Evolutionary conservation across 2,329 filamentous ascomycete genomes (phyloP).

Genomic region (Teratosphaeria gauchensis): DNA sequence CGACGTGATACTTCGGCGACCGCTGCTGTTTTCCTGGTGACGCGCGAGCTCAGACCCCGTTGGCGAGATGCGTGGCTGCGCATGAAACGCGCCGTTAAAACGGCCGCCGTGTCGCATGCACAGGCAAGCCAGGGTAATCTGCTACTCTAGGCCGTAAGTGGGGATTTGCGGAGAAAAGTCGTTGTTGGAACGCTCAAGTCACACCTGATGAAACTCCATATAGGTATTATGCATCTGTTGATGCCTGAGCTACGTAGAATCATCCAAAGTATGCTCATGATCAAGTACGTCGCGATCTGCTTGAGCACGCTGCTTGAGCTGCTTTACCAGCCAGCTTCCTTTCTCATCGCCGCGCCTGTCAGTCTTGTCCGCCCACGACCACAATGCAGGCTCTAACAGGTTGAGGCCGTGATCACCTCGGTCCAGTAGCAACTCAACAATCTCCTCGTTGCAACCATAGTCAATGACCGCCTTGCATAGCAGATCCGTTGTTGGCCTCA

Average conservation of each 20-base stretch:
- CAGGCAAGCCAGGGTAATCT: too few species aligned
- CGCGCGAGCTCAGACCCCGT: neutral
- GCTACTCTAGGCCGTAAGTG: neutral
- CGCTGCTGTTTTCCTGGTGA: neutral
- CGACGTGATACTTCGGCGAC: neutral
- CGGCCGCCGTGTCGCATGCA: too few species aligned
- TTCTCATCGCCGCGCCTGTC: slow-evolving; percentile 13
- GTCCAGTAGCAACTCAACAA: neutral
- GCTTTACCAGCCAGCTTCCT: slow-evolving; percentile 21
- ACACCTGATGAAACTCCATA: neutral
- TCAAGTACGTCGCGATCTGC: neutral
- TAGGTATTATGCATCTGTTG: neutral
- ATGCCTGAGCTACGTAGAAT: neutral
- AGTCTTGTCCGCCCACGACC: slow-evolving; percentile 25
- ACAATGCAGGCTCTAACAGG: slow-evolving; percentile 24
- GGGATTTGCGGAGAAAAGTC: neutral
- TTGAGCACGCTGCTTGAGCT: slow-evolving; percentile 9
- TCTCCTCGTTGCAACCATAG: slow-evolving; percentile 18
- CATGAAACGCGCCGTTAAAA: neutral
- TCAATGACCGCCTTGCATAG: slow-evolving; percentile 24
- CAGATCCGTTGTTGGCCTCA: slow-evolving; percentile 16
- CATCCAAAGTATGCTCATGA: neutral
- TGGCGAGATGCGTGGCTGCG: neutral
- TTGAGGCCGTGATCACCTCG: slow-evolving; percentile 12
- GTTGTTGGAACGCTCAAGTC: neutral